phyloP scores from a whole-genome alignment of 495 filamentous ascomycete genomes.

The Daldinia grandis region DNA sequence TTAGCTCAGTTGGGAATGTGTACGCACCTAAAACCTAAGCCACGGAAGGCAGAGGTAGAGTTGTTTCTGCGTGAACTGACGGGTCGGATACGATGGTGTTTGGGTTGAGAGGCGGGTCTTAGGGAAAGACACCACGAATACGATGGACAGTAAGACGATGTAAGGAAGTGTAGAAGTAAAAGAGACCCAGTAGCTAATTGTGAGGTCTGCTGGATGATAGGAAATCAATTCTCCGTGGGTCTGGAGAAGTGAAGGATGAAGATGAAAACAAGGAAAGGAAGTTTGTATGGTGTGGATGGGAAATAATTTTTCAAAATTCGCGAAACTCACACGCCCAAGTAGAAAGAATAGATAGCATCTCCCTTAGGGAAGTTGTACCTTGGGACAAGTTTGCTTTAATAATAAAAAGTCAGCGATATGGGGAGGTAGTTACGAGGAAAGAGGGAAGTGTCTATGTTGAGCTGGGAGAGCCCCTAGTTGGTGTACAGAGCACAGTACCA shows the following conservation, averaged over 20 bases:
- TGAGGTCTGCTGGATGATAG: background rate
- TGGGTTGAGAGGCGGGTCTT: background rate
- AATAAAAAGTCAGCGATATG: background rate
- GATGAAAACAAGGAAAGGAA: background rate
- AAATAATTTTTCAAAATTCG: background rate
- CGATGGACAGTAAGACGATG: background rate
- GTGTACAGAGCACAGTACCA: background rate
- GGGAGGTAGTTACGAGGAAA: background rate
- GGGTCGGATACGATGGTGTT: background rate
- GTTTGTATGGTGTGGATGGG: background rate
- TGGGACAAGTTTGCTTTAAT: background rate
- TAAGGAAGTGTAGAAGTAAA: background rate
- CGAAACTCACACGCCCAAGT: background rate
- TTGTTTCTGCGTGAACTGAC: background rate
- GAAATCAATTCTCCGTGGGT: background rate
- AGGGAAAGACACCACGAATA: background rate
- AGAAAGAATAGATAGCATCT: background rate
- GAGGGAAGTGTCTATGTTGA: background rate
- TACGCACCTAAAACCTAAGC: background rate
- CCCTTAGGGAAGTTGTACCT: background rate
- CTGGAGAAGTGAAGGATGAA: background rate
- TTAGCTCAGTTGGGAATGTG: background rate
- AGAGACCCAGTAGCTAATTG: background rate
- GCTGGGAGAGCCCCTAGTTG: background rate
- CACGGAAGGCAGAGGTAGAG: background rate